Evolutionary conservation across 306 rosid genomes (phyloP).

Genomic region (Begonia peltatifolia): DNA sequence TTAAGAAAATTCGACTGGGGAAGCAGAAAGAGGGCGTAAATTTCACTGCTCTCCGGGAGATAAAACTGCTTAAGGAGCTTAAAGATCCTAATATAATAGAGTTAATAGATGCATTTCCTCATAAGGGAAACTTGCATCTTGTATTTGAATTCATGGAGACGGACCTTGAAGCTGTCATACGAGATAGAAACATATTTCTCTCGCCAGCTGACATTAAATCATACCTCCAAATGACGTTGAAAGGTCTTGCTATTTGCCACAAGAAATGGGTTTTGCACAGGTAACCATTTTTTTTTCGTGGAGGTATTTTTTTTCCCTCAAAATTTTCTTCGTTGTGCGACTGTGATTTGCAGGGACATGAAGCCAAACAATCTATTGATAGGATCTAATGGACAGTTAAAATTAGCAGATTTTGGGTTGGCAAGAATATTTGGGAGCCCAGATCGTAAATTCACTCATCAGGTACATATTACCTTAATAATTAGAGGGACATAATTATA

Average conservation of each 20-base stretch:
- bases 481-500: neutral
- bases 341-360: constrained; percentile 70
- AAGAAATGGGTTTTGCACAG: constrained; percentile 96
- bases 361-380: constrained; percentile 94
- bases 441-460: constrained; percentile 85
- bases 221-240: constrained; percentile 81
- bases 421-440: constrained; percentile 98
- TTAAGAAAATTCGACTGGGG: constrained; percentile 91
- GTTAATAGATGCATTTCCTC: constrained; percentile 83
- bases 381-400: constrained; percentile 85
- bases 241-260: constrained; percentile 88
- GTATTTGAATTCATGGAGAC: constrained; percentile 98
- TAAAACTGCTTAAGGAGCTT: constrained; percentile 78
- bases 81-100: constrained; percentile 75
- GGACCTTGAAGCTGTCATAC: constrained; percentile 93
- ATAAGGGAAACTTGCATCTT: constrained; percentile 87
- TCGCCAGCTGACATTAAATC: constrained; percentile 86
- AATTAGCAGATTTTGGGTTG: constrained; percentile 97
- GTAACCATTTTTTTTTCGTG: constrained; percentile 15
- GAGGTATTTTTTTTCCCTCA: neutral
- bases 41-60: constrained; percentile 87
- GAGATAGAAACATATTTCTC: constrained; percentile 77
- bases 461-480: constrained; percentile 26
- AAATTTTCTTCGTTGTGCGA: constrained; percentile 3
- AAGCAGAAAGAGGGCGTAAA: constrained; percentile 95